Conservation (phyloP, 1,139 yeast species). For the Nakaseomyces kungkrabaensis region DNA sequence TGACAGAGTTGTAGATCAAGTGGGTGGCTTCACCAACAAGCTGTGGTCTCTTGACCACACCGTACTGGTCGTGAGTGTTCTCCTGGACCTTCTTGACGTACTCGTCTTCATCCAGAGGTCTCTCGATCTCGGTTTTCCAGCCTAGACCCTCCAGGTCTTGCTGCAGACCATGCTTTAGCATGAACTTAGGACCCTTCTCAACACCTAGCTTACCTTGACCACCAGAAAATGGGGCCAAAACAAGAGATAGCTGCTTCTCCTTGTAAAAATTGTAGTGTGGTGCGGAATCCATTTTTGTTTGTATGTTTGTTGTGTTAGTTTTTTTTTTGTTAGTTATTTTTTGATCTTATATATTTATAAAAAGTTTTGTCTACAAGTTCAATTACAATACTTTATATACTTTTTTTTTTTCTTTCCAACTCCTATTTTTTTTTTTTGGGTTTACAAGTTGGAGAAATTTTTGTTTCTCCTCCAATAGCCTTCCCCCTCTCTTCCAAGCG, state of each 20-base stretch:
- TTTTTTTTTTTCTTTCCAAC: no score
- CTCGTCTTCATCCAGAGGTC: constrained; percentile 47
- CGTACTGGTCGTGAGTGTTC: constrained; percentile 39
- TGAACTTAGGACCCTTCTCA: constrained; percentile 82
- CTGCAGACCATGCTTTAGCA: constrained; percentile 62
- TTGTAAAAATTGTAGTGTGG: constrained; percentile 43
- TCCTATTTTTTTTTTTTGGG: no score
- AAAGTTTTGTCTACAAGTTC: no score
- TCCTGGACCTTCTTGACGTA: constrained; percentile 31
- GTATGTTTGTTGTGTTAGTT: neutral
- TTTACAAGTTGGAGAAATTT: no score
- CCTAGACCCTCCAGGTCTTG: constrained; percentile 56
- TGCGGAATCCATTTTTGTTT: constrained; percentile 2
- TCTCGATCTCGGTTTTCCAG: constrained; percentile 52
- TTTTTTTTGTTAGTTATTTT: neutral
- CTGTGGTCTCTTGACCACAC: constrained; percentile 58
- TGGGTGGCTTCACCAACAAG: constrained; percentile 69
- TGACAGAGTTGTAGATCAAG: constrained; percentile 53
- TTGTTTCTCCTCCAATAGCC: no score
- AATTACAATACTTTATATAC: no score
- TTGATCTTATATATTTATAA: neutral
- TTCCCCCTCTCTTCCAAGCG: no score
- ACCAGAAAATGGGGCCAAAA: constrained; percentile 89
- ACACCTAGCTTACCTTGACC: constrained; percentile 95
- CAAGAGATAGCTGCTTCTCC: constrained; percentile 47